Evolutionary conservation across 192 early-diverging fungal species (phyloP).

Genomic region (Allomyces javanicus): DNA sequence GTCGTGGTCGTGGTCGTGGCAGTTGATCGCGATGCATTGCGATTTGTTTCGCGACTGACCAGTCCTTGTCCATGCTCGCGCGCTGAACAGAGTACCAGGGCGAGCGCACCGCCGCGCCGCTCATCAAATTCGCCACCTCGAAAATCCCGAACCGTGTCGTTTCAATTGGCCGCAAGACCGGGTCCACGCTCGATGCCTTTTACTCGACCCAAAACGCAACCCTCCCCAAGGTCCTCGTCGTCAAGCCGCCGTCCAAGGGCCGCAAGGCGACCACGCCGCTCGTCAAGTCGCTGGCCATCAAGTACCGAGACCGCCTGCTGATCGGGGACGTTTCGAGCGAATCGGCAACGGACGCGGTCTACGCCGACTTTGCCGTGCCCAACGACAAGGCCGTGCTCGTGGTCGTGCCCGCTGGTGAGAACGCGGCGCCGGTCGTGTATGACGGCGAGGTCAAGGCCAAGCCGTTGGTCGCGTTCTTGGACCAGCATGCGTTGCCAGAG

Average conservation of each 20-base stretch:
- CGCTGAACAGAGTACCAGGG: background rate
- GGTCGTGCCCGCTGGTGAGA: background rate
- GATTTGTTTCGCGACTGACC: too few species aligned
- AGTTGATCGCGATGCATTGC: too few species aligned
- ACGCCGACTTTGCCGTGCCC: background rate
- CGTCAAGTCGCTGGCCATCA: background rate
- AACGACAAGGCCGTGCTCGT: background rate
- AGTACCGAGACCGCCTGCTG: background rate
- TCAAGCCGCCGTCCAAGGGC: background rate
- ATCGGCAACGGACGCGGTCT: background rate
- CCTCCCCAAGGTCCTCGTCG: background rate
- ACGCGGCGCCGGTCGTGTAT: background rate
- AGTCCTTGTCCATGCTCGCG: too few species aligned
- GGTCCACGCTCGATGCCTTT: background rate
- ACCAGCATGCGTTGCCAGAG: background rate
- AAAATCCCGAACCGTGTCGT: background rate
- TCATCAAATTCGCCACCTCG: background rate
- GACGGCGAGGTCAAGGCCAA: background rate
- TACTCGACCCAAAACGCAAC: background rate
- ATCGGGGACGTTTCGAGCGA: background rate
- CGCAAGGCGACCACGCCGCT: background rate
- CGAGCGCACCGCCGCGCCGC: background rate
- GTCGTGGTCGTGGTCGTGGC: too few species aligned
- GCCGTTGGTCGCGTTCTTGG: background rate
- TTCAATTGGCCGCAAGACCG: background rate